phyloP scores from a whole-genome alignment of 768 basidiomycete species.

The Jaapia argillacea region DNA sequence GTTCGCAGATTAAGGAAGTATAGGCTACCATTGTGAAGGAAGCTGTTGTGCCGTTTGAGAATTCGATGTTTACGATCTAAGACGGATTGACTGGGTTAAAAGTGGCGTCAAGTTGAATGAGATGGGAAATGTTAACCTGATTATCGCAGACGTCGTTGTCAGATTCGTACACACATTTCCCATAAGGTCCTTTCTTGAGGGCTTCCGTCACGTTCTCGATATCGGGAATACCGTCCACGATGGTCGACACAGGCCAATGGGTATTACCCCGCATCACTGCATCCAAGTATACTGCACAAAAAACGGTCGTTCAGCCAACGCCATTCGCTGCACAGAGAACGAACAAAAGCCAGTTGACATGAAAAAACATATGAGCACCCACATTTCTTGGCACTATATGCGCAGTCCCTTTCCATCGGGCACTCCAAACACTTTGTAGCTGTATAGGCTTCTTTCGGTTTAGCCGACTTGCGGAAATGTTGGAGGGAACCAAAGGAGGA shows the following conservation, averaged over 20 bases:
- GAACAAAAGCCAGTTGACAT: conserved; percentile 3
- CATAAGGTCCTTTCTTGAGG: conserved; percentile 63
- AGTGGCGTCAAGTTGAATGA: not conserved
- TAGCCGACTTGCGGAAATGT: conserved; percentile 67
- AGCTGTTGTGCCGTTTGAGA: conserved; percentile 69
- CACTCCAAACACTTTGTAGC: conserved; percentile 75
- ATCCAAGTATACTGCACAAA: conserved; percentile 75
- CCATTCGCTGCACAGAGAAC: no score
- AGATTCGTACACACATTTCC: conserved; percentile 77
- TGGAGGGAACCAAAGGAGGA: conserved; percentile 83
- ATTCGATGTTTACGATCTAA: conserved; percentile 80
- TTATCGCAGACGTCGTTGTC: conserved; percentile 86
- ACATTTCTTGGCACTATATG: conserved; percentile 87
- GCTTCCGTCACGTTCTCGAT: conserved; percentile 78
- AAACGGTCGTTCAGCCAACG: no score
- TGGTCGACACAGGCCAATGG: conserved; percentile 55
- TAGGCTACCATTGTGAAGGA: conserved; percentile 89
- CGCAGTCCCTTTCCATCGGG: conserved; percentile 57
- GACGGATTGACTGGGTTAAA: no score
- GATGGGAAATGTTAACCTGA: conserved; percentile 30
- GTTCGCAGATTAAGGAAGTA: conserved; percentile 68
- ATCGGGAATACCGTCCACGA: conserved; percentile 78
- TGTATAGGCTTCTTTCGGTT: conserved; percentile 58
- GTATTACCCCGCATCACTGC: conserved; percentile 44
- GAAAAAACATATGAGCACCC: conserved; percentile 9